phyloP scores from a whole-genome alignment of 169 alveolate species.

The Plasmodium yoelii region DNA sequence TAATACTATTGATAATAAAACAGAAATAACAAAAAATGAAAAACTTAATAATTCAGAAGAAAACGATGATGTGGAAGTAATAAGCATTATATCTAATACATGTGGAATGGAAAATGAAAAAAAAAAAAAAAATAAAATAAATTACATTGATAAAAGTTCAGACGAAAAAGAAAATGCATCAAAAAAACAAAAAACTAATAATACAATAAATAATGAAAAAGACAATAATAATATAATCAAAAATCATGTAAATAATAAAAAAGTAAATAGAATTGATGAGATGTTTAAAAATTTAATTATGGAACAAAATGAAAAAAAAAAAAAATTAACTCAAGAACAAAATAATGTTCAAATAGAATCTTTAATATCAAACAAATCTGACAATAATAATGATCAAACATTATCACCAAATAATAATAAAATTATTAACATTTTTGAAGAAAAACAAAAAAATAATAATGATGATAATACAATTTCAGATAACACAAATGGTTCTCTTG shows the following conservation, averaged over 20 bases:
- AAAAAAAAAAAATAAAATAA: not conserved
- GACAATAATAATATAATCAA: constrained; percentile 14
- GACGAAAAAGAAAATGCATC: not conserved
- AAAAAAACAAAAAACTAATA: constrained; percentile 21
- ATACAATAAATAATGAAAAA: not conserved
- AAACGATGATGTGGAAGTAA: not conserved
- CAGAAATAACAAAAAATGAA: not conserved
- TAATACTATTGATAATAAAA: not conserved
- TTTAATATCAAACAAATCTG: no score
- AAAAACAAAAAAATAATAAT: not conserved
- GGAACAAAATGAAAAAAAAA: constrained; percentile 46
- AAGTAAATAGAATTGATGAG: constrained; percentile 70
- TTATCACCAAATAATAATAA: not conserved
- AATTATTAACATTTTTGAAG: not conserved
- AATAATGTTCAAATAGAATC: not conserved
- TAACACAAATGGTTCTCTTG: not conserved
- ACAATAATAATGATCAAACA: not conserved
- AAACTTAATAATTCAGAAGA: not conserved
- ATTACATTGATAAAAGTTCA: not conserved
- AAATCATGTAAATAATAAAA: constrained; percentile 11
- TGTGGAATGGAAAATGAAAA: not conserved
- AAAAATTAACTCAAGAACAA: not conserved
- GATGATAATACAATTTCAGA: not conserved
- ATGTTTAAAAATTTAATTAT: constrained; percentile 52
- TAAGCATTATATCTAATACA: not conserved